Conservation (phyloP, 176 grass and related monocot genomes). For the Oryza glaberrima region DNA sequence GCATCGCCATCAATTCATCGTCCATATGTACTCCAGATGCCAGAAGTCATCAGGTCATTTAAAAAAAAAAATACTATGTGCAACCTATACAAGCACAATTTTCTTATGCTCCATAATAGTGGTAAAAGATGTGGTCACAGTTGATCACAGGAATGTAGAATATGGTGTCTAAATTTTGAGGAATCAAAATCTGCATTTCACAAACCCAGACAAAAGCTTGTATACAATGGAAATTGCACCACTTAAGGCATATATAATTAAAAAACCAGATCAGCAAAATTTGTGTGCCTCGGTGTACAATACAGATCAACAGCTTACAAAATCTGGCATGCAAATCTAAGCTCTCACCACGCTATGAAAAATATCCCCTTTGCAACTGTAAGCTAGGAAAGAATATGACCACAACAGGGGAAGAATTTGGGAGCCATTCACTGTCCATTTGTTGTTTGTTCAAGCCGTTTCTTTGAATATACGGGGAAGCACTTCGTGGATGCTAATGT, state of each 20-base stretch:
- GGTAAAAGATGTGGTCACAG: not conserved
- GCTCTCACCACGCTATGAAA: not conserved
- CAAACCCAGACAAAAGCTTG: not conserved
- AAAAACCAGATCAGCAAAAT: constrained; percentile 34
- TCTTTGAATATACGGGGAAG: constrained; percentile 84
- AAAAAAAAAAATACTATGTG: not conserved
- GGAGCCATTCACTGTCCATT: not conserved
- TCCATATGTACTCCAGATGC: not conserved
- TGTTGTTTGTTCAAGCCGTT: constrained; percentile 18
- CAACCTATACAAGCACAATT: not conserved
- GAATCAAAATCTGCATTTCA: not conserved
- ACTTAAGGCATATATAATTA: not conserved
- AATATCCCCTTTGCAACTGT: not conserved
- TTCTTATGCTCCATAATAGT: not conserved
- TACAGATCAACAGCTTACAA: not conserved
- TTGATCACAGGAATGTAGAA: not conserved
- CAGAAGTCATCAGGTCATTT: not conserved
- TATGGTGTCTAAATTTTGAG: not conserved
- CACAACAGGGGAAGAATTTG: not conserved
- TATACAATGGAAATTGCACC: constrained; percentile 1
- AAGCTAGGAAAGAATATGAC: not conserved
- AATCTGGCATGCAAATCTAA: not conserved
- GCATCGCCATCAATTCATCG: constrained; percentile 20
- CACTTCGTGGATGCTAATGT: constrained; percentile 84
- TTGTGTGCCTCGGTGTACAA: constrained; percentile 1